Evolutionary conservation across 106 monocot genomes (phyloP).

Genomic region (Apostasia ramifera): DNA sequence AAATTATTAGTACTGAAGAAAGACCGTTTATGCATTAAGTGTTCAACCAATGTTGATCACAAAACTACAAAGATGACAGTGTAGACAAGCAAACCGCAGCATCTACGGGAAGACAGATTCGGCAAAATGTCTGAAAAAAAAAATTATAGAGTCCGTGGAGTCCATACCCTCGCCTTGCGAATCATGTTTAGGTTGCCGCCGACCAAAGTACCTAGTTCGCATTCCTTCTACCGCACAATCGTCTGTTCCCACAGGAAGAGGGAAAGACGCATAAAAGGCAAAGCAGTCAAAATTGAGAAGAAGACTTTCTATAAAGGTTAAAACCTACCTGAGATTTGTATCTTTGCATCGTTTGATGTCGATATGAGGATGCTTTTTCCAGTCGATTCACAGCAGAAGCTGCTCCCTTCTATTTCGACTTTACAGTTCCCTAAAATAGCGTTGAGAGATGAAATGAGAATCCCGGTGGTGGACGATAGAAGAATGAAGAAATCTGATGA

Average conservation of each 20-base stretch:
- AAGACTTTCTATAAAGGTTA: neutral
- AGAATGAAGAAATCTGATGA: neutral
- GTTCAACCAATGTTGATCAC: too few relatives aligned
- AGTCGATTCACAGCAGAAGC: conserved; percentile 9
- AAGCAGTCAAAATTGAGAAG: neutral
- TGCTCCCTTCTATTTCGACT: conserved; percentile 29
- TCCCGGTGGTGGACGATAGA: neutral
- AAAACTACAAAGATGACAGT: too few relatives aligned
- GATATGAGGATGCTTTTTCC: conserved; percentile 26
- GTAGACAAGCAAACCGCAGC: too few relatives aligned
- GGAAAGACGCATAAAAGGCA: too few relatives aligned
- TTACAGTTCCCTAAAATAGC: conserved; percentile 40
- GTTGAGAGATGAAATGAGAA: neutral
- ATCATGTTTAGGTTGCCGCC: neutral
- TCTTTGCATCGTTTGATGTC: conserved; percentile 15
- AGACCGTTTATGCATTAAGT: too few relatives aligned
- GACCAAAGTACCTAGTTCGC: neutral
- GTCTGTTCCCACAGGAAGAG: conserved; percentile 9
- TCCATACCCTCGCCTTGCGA: neutral
- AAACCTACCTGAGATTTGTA: conserved; percentile 29
- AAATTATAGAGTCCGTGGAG: neutral
- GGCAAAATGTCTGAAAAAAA: neutral
- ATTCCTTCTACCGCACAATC: conserved; percentile 3
- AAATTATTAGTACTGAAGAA: neutral
- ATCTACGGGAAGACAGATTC: neutral